Evolutionary conservation across 1,139 yeast species (phyloP), one percentile per base, ranked within the genome.

Genomic region (Debaryomyces sp.): DNA sequence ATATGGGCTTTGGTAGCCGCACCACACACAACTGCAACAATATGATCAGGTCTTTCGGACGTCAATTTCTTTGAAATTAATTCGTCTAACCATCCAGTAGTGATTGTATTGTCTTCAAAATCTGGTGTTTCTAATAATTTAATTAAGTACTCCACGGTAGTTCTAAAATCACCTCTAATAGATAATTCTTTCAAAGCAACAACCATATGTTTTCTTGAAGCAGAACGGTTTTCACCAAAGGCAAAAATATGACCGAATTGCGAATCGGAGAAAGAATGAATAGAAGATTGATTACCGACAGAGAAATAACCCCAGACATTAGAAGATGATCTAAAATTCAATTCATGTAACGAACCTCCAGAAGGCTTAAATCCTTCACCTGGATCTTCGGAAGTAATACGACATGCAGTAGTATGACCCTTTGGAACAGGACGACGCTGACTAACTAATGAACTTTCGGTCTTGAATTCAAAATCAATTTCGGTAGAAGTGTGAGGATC

Each of bases 251-350:
- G 99, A 66, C 99, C 99, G 64, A 94, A 94, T 73, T 94, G 99
- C 47, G 99, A 92, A 70, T 94, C 99, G 24, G 97, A 88, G 75
- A 91, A 94, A 4, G 97, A 91, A 73, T 94, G 99, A 64, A 94
- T 95, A 48, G 97, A 94, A 54, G 98, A 96, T 69, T 90, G 95
- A 70, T 89, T 91, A 61, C 96, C 92, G 49, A 94, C 98, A 13
- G 97, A 89, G 81, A 94, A 94, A 70, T 94, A 94, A 77, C 99
- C 99, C 99, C 99, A 94, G 45, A 94, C 99, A 62, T 94, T 94
- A 18, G 97, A 90, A 37, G 96, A 87, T 4, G 99, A 94, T 69
- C 98, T 83, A 80, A 94, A 94, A 69, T 94, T 95, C 67, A 94
- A 82, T 68, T 94, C 99, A 61, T 91, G 97, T 72, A 94, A 80